Evolutionary conservation across 768 basidiomycete species (phyloP), one percentile per base, ranked within the genome.

Genomic region (Rhizopogon vesiculosus): DNA sequence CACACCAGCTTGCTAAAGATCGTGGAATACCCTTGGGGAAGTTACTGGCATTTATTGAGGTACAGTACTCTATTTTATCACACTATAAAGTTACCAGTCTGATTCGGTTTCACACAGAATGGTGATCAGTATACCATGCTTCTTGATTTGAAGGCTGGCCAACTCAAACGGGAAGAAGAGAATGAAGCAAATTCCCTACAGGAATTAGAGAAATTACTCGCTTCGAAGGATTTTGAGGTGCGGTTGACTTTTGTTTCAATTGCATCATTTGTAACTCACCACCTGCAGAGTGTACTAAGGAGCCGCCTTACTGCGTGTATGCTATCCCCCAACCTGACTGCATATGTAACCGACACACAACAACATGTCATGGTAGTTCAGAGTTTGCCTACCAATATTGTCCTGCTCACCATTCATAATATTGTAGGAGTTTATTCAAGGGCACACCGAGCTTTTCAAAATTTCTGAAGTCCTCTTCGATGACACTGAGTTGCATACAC

Each of bases 301-400:
- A 35, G 35, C n/a, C 33, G 33, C 15, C 55, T 56, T 25, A 19
- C 39, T 10, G 49, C 50, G 6, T 56, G 55, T 33, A 31, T 56
- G 28, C 33, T 56, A 18, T 56, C 55, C 22, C 50, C 55, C 16
- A 56, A 56, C 50, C 40, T 56, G 25, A 56, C 50, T 19, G 55
- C 42, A n/a, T 56, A 56, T 51, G 50, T 56, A 9, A 49, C 40
- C 9, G 55, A 56, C 7, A 56, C 48, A 19, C 55, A 56, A 10
- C 35, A 19, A 25, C 38, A 56, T 56, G 42, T 56, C 42, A 40
- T 51, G 48, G 55, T 56, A 38, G 19, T 44, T 42, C 3, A 19
- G 19, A 9, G 15, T 15, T 42, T 42, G 4, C 38, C 50, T 25
- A n/a, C 8, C 16, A 12, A 19, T 39, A 39, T 51, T n/a, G 9